These are phyloP conservation scores for Dothistroma septosporum DNA, from an alignment of 2,329 filamentous ascomycete genomes.

Conservation along the genomic window DNA sequence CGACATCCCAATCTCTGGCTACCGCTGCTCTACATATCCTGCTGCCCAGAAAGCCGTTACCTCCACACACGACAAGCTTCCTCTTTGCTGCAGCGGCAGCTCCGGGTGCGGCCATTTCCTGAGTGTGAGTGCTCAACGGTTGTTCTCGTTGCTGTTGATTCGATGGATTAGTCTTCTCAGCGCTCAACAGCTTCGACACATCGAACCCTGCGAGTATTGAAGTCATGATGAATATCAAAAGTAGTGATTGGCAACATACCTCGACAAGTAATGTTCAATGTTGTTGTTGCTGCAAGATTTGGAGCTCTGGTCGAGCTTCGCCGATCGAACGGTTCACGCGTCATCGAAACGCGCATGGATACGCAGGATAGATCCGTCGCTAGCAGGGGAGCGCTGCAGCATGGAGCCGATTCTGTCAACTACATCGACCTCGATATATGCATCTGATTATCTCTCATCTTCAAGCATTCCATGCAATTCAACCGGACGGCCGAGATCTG, in stretches of 20 bases:
- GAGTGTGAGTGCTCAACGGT: neutral
- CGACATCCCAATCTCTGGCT: slow-evolving; percentile 83
- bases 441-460: too few species aligned
- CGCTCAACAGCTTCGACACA: neutral
- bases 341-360: neutral
- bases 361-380: neutral
- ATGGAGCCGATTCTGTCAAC: too few species aligned
- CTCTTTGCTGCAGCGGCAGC: slow-evolving; percentile 48
- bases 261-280: neutral
- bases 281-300: too few species aligned
- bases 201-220: neutral
- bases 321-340: neutral
- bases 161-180: neutral
- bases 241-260: too few species aligned
- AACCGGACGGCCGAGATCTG: too few species aligned
- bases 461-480: too few species aligned
- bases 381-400: neutral
- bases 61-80: slow-evolving; percentile 84
- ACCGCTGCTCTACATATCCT: slow-evolving; percentile 90
- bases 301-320: neutral
- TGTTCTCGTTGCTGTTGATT: neutral
- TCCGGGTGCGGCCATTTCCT: slow-evolving; percentile 19
- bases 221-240: neutral
- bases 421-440: too few species aligned
- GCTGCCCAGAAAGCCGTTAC: slow-evolving; percentile 80